These are phyloP conservation scores for Pisolithus microcarpus DNA, from an alignment of 768 basidiomycete genomes.

Conservation along the genomic window DNA sequence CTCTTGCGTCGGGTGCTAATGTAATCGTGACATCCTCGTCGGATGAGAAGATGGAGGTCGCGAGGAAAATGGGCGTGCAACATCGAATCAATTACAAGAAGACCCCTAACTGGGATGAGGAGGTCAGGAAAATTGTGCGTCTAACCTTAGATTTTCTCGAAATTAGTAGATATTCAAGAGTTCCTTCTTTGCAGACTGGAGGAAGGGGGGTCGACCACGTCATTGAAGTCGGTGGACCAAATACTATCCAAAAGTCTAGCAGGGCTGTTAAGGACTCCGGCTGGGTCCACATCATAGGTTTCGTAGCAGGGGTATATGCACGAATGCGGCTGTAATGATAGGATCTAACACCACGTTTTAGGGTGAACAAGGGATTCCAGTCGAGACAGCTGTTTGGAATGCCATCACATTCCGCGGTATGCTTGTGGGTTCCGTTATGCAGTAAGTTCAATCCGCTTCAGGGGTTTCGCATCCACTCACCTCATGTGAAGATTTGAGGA, in stretches of 20 bases:
- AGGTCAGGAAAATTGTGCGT: conserved; percentile 40
- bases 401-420: conserved; percentile 44
- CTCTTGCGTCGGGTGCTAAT: conserved; percentile 53
- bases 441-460: conserved; percentile 31
- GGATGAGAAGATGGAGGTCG: conserved; percentile 52
- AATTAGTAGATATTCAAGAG: background rate
- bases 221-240: conserved; percentile 41
- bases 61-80: conserved; percentile 43
- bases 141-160: background rate
- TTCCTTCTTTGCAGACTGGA: conserved; percentile 18
- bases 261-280: conserved; percentile 36
- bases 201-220: conserved; percentile 30
- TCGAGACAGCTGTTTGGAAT: conserved; percentile 25
- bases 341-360: too few relatives aligned
- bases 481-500: conserved; percentile 28
- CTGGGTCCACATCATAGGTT: conserved; percentile 44
- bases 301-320: conserved; percentile 34
- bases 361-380: conserved; percentile 17
- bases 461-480: background rate
- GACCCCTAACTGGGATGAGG: conserved; percentile 50
- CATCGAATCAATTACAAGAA: conserved; percentile 58
- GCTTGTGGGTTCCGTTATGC: conserved; percentile 48
- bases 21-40: conserved; percentile 66
- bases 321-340: too few relatives aligned
- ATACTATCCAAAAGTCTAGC: conserved; percentile 41